A percentile compares a stretch with the other conserved stretches of the same genome.
phyloP scores from a whole-genome alignment of 768 basidiomycete genomes.

The Boletus subcaerulescens region DNA sequence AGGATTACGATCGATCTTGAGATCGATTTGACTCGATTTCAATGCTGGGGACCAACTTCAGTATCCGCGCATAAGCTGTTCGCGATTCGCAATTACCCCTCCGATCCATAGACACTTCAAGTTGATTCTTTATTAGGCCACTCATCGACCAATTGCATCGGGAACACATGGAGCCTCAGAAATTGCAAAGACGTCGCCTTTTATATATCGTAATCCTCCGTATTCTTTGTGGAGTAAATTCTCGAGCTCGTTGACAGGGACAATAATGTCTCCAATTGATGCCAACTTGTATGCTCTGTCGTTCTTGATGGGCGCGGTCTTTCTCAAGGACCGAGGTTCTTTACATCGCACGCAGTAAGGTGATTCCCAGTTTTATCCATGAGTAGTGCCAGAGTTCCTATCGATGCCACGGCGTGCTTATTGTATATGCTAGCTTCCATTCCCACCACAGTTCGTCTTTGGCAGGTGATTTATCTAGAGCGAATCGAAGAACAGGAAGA shows the following conservation, averaged over 20 bases:
- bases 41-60: neutral
- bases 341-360: neutral
- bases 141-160: neutral
- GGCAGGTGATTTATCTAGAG: conserved; percentile 6
- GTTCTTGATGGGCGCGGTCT: neutral
- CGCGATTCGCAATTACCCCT: conserved; percentile 9
- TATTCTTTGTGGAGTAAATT: neutral
- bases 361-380: neutral
- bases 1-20: conserved; percentile 14
- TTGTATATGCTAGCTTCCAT: conserved; percentile 7
- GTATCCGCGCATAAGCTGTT: neutral
- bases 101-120: conserved; percentile 8
- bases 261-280: neutral
- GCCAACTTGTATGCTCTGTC: neutral
- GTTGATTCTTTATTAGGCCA: neutral
- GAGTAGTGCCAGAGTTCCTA: neutral
- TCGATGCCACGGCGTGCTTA: neutral
- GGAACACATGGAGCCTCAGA: neutral
- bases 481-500: conserved; percentile 8
- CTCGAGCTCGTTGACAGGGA: conserved; percentile 1
- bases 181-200: conserved; percentile 2
- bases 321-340: neutral
- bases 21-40: conserved; percentile 8
- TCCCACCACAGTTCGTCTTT: conserved; percentile 3
- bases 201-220: neutral